A percentile compares a stretch with the other conserved stretches of the same genome.
Evolutionary conservation across 805 yeast genomes (phyloP).

Genomic region (Yamadazyma ubonensis): DNA sequence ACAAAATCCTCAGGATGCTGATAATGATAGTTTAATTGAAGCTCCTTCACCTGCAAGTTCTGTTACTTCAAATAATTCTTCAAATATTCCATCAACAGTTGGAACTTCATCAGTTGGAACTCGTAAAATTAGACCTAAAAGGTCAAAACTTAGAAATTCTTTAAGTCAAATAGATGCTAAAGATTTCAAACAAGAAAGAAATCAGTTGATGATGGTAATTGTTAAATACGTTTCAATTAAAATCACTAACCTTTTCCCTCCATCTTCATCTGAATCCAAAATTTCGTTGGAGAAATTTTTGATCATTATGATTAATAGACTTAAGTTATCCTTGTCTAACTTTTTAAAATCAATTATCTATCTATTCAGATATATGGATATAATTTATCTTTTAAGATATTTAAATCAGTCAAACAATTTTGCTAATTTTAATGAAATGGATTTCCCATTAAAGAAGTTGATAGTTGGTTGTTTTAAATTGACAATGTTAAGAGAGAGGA

Average conservation of each 20-base stretch:
- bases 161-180: conserved; percentile 14
- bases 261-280: conserved; percentile 29
- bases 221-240: conserved; percentile 45
- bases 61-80: neutral
- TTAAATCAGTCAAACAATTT: conserved; percentile 46
- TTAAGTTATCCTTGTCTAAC: conserved; percentile 32
- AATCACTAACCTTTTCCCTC: conserved; percentile 44
- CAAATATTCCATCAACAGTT: neutral
- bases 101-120: neutral
- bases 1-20: neutral
- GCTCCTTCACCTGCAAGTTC: neutral
- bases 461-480: conserved; percentile 43
- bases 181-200: conserved; percentile 31
- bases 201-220: conserved; percentile 40
- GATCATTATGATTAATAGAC: conserved; percentile 36
- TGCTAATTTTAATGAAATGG: conserved; percentile 45
- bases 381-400: conserved; percentile 43
- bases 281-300: conserved; percentile 42
- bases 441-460: conserved; percentile 39
- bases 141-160: conserved; percentile 4
- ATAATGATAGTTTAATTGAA: neutral
- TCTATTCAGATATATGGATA: conserved; percentile 47
- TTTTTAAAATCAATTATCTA: conserved; percentile 44
- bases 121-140: conserved; percentile 8
- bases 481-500: conserved; percentile 33